These are phyloP conservation scores for Solanum clarkiae DNA, from an alignment of 257 asterid genomes.

Conservation along the genomic window DNA sequence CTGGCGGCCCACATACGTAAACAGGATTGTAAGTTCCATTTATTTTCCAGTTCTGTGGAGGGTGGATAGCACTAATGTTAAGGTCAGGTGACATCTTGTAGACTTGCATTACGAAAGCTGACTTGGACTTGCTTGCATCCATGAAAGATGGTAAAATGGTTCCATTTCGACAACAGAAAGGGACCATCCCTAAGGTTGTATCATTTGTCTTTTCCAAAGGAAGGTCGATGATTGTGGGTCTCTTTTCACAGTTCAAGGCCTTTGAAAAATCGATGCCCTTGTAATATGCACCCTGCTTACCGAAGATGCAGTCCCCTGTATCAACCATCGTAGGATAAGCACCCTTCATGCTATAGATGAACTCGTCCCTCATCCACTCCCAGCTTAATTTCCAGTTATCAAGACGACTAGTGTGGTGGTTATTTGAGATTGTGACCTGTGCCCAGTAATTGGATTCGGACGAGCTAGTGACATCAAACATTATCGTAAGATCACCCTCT, in stretches of 20 bases:
- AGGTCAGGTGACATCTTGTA: constrained; percentile 65
- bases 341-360: constrained; percentile 51
- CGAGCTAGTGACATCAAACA: constrained; percentile 43
- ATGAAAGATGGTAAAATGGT: constrained; percentile 40
- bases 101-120: constrained; percentile 46
- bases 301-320: constrained; percentile 39
- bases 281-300: constrained; percentile 34
- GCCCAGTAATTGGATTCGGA: constrained; percentile 36
- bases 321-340: constrained; percentile 41
- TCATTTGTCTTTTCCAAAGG: constrained; percentile 45
- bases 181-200: constrained; percentile 38
- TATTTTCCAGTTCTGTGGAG: constrained; percentile 54
- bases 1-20: constrained; percentile 44
- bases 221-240: constrained; percentile 55
- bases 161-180: constrained; percentile 61
- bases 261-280: constrained; percentile 31
- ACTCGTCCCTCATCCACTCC: constrained; percentile 69
- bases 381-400: constrained; percentile 48
- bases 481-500: constrained; percentile 42
- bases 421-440: constrained; percentile 48
- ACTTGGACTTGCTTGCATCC: constrained; percentile 34
- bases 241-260: constrained; percentile 32
- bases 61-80: constrained; percentile 32
- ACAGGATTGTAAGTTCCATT: constrained; percentile 27
- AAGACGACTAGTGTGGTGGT: constrained; percentile 36